phyloP scores from a whole-genome alignment of 164 flowering plant species.

The Platanus orientalis region DNA sequence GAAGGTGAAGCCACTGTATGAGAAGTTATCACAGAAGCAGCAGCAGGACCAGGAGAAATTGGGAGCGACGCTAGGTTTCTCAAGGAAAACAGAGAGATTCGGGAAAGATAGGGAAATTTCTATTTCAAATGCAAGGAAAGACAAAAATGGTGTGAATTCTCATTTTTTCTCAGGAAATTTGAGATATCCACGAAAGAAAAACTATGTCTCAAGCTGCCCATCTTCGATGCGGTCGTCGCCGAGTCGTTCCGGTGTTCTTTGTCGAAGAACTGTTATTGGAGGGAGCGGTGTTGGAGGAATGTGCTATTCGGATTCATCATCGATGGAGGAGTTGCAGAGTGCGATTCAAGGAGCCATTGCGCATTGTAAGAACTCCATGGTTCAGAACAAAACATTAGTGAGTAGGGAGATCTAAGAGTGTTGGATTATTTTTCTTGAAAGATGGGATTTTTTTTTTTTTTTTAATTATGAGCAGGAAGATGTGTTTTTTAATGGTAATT shows the following conservation, averaged over 20 bases:
- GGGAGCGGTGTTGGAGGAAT: constrained; percentile 3
- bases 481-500: background rate
- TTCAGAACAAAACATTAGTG: constrained; percentile 25
- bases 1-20: constrained; percentile 85
- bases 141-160: constrained; percentile 21
- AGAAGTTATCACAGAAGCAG: constrained; percentile 55
- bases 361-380: constrained; percentile 90
- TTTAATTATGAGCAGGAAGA: background rate
- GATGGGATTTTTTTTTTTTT: background rate
- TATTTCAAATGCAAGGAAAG: constrained; percentile 18
- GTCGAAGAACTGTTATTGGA: constrained; percentile 20
- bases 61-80: background rate
- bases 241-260: constrained; percentile 69
- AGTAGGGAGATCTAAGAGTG: constrained; percentile 30
- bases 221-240: constrained; percentile 94
- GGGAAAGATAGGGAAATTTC: constrained; percentile 4
- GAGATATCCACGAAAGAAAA: constrained; percentile 53
- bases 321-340: constrained; percentile 92
- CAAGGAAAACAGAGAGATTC: constrained; percentile 15
- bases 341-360: constrained; percentile 98
- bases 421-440: constrained; percentile 1
- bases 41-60: constrained; percentile 18
- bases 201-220: constrained; percentile 71
- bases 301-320: constrained; percentile 31
- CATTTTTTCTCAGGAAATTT: constrained; percentile 82